A percentile compares a stretch with the other conserved stretches of the same genome.
Evolutionary conservation across 768 basidiomycete species (phyloP).

Genomic region (Amanita jacksonii): DNA sequence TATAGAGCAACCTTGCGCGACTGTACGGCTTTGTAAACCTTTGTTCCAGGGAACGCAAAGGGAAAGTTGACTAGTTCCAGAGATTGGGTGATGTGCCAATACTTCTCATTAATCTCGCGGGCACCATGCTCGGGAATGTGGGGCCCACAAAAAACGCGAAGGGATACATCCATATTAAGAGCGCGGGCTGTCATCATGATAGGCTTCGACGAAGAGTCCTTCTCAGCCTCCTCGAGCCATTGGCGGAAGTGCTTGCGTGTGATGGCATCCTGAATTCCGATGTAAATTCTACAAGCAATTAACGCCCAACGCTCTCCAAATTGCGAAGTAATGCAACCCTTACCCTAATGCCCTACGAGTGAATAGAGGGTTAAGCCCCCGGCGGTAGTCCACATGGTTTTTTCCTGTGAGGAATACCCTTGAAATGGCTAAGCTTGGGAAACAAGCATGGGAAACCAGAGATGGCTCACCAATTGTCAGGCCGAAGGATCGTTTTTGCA

Average conservation of each 20-base stretch:
- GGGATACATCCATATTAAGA: constrained; percentile 95
- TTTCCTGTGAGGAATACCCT: constrained; percentile 99
- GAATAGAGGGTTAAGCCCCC: constrained; percentile 83
- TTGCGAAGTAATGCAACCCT: constrained; percentile 16
- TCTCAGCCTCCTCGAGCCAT: constrained; percentile 59
- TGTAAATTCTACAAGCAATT: constrained; percentile 47
- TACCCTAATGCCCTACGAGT: constrained; percentile 90
- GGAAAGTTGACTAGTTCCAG: constrained; percentile 99
- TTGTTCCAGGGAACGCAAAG: constrained; percentile 88
- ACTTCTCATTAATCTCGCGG: constrained; percentile 80
- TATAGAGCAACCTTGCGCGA: constrained; percentile 79
- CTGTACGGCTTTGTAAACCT: constrained; percentile 89
- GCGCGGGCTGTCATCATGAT: constrained; percentile 91
- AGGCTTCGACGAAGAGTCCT: constrained; percentile 39
- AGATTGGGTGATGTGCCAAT: constrained; percentile 92
- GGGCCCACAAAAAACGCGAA: constrained; percentile 89
- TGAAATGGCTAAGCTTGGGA: constrained; percentile 8
- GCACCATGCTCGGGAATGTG: constrained; percentile 80
- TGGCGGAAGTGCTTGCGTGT: constrained; percentile 62
- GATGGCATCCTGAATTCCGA: constrained; percentile 74
- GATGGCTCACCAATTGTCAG: constrained; percentile 74
- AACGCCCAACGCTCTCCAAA: neutral
- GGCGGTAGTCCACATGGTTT: constrained; percentile 87
- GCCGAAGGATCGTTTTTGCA: constrained; percentile 75
- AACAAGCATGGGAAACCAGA: neutral